Base-by-base conservation (phyloP, 1,139 yeast species). In the Geotrichum phurueaensis region DNA sequence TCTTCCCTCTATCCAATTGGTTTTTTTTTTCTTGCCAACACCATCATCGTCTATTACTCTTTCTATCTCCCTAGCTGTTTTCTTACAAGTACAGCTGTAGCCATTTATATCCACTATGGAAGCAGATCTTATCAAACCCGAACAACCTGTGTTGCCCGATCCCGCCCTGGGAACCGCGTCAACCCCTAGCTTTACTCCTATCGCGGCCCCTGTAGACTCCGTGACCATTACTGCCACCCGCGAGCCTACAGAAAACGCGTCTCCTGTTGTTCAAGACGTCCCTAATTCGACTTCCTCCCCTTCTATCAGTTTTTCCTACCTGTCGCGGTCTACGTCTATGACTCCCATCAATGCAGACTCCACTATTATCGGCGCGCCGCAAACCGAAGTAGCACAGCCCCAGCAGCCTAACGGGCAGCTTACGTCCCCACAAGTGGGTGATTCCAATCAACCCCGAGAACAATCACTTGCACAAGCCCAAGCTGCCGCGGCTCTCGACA, bases 81-180 rank as follows among this genome's bases (percentile, higher is more conserved):
- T 20, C 12, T 2, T 12, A 23, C 13, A 36, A 55, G 56, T 59
- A 59, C 57, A 59, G 54, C 55, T 67, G 50, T 62, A 65, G 31
- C 25, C 66, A 45, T 51, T 60, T 39, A 62, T 61, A 22, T 71
- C 73, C 69, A 66, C 70, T 51, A 59, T 39, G 47, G 47, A 39
- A 39, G 47, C 47, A 15, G 47, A 39, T 39, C 20, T 39, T n/a
- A 39, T 39, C 47, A 39, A 39, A 39, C 47, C 47, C 47, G 47
- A 39, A 39, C 47, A 6, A 18, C 20, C 47, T 18, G 47, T 39
- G 47, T 5, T 39, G 47, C 47, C 47, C 47, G 47, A 39, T 39
- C 47, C 20, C 47, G 47, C 47, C 47, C 18, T 39, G 23, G 47
- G 47, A 39, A 39, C n/a, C 47, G 47, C 47, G 47, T 39, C 47